Base-by-base conservation (phyloP, 2,329 filamentous ascomycete genomes). In the Ascocoryne sarcoides region DNA sequence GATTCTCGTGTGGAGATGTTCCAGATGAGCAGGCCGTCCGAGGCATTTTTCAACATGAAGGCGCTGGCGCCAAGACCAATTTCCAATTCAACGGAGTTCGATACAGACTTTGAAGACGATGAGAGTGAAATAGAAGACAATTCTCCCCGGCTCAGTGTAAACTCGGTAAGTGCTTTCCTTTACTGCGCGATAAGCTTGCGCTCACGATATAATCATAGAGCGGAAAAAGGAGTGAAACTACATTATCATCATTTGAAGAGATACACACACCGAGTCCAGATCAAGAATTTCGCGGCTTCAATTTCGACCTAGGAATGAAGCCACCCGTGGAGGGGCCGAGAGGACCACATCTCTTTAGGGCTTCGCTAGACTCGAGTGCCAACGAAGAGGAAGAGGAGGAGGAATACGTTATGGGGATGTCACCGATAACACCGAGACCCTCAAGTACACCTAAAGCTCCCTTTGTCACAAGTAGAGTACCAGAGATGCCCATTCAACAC, bases 241-340 rank as follows among this genome's bases (percentile, higher is more conserved):
- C 89, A 2, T 70, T 92, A 28, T 94, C 88, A 5, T 90, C 86
- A 1, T 88, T 84, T 55, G 87, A 93, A 56, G 88, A 94, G 59
- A 73, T 80, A 3, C 76, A 77, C 20, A 95, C 89, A 18, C 89
- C 89, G 14, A 74, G 76, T 47, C 82, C 82, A 33, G 73, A 67
- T 53, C 71, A 71, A 50, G 70, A 75, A 48, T 72, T 76, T 45
- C 71, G 70, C 47, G 68, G 69, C 19, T 85, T 79, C 54, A 69
- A 76, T 37, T 72, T 81, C 49, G 72, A 78, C 32, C 65, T 73
- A 45, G 71, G 71, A n/a, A 53, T 63, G 30, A 55, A 55, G 44
- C 82, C 82, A 60, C 71, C 79, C 21, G 79, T 90, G 5, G 74
- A 87, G 58, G 89, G 89, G 1, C 89, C 89, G 2, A 75, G 74